Evolutionary conservation across 1,139 yeast genomes (phyloP), one percentile per base, ranked within the genome.

Genomic region (Sugiyamaella castrensis): DNA sequence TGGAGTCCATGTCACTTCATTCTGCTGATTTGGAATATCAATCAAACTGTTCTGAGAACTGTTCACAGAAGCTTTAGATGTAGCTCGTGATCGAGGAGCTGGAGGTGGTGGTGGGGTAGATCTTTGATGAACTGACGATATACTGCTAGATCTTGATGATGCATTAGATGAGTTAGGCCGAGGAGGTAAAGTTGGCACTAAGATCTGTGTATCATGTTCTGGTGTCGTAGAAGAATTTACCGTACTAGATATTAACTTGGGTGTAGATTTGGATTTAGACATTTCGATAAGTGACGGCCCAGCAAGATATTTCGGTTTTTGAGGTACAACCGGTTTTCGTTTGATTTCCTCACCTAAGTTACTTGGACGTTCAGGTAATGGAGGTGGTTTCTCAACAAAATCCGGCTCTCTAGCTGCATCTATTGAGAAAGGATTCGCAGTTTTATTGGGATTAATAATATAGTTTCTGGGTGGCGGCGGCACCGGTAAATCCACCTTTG

Each of bases 401-500:
- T 64, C 68, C 1, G 58, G 57, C 13, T 42, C 48, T 9, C 49
- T 48, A 27, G 43, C 42, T 8, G 51, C 48, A 3, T 55, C 59
- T 6, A 39, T 45, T 4, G 54, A 42, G 62, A 89, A 89, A 8
- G 98, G 98, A 63, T 89, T 89, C 2, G 71, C 68, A 1, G 85
- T 82, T 46, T 77, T 68, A 24, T 71, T 66, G 0, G 96, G 95
- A 61, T 92, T 92, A 39, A 89, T 71, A 1, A 78, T 70, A 61
- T 43, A 46, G 42, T 43, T 48, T 26, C 43, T 47, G 6, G 41
- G 29, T n/a, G 68, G 68, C 19, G 66, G 71, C 24, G 74, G 71
- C 2, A 71, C 69, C n/a, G 60, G 62, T 2, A 72, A 55, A 4
- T 65, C 62, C 5, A 91, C 84, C 61, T 82, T 87, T 1, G 91